phyloP scores from a whole-genome alignment of 345 rosid genomes.

The Sonneratia caseolaris region DNA sequence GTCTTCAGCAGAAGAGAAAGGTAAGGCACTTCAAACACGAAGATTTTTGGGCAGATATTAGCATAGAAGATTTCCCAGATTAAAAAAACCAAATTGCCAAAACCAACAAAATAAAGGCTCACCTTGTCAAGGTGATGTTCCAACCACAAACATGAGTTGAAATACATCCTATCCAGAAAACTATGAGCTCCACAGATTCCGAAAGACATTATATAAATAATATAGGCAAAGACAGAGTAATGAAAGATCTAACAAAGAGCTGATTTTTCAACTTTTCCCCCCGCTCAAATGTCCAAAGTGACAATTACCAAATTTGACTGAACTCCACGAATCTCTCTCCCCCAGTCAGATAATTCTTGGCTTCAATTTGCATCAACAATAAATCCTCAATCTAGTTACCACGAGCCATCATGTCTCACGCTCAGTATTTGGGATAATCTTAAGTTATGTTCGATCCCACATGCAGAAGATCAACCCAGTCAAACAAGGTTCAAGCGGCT shows the following conservation, averaged over 20 bases:
- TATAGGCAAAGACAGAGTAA: neutral
- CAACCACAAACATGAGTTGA: neutral
- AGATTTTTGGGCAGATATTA: neutral
- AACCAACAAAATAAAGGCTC: neutral
- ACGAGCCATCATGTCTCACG: neutral
- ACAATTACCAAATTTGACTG: neutral
- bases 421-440: neutral
- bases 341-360: neutral
- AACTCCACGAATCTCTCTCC: neutral
- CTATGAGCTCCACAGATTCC: neutral
- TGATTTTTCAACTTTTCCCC: neutral
- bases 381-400: neutral
- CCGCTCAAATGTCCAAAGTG: neutral
- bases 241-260: neutral
- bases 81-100: neutral
- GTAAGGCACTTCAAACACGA: neutral
- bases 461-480: neutral
- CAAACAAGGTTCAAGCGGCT: neutral
- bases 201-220: neutral
- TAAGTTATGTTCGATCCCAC: too few relatives aligned
- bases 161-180: neutral
- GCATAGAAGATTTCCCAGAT: neutral
- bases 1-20: neutral
- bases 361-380: neutral
- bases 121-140: neutral